A percentile compares a stretch with the other conserved stretches of the same genome.
Conservation (phyloP, 2,329 filamentous ascomycete species). For the Rosellinia necatrix region DNA sequence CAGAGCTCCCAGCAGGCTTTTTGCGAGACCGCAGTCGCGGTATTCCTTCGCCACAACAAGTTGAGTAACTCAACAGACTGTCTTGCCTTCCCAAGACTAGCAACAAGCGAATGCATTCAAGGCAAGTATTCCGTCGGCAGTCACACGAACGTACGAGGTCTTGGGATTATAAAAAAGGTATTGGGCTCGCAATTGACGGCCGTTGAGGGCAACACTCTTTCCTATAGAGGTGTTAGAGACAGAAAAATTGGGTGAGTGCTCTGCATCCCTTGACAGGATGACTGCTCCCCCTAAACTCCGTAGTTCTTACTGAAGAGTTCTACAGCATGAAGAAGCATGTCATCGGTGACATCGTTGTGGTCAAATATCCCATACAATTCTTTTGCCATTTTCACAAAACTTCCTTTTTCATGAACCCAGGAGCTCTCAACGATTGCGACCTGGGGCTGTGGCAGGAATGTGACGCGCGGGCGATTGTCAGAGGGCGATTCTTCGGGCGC, state of each 20-base stretch:
- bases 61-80: conserved; percentile 48
- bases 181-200: conserved; percentile 43
- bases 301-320: conserved; percentile 47
- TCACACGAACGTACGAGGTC: conserved; percentile 41
- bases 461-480: not conserved
- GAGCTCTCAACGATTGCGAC: not conserved
- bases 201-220: conserved; percentile 25
- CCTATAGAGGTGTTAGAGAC: conserved; percentile 15
- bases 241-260: not conserved
- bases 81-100: conserved; percentile 39
- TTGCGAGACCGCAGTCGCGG: conserved; percentile 44
- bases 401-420: not conserved
- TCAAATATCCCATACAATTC: conserved; percentile 6
- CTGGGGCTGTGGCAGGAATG: conserved; percentile 1
- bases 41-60: conserved; percentile 44
- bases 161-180: conserved; percentile 35
- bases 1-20: conserved; percentile 40
- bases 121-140: conserved; percentile 40
- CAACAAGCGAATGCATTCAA: conserved; percentile 45
- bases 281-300: conserved; percentile 30
- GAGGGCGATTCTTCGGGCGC: no score
- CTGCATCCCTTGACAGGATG: not conserved
- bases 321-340: conserved; percentile 44
- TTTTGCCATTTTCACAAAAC: not conserved
- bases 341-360: conserved; percentile 38